Evolutionary conservation across 768 basidiomycete species (phyloP), one percentile per base, ranked within the genome.

Genomic region (Xerocomellus chrysenteron): DNA sequence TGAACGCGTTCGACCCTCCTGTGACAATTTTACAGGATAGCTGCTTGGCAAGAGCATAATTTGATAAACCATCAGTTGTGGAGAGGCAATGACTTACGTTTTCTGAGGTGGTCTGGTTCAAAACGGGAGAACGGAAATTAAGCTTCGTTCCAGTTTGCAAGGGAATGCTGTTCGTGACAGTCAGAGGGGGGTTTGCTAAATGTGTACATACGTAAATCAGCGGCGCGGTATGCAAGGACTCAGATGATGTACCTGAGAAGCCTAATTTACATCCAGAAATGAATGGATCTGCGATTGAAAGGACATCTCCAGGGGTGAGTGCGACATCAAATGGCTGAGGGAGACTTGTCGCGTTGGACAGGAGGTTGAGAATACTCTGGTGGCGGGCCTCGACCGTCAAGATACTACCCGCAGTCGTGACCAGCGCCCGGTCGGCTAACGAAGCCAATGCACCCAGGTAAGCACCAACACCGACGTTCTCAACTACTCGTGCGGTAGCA

Each of bases 361-460:
- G 63, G 58, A 91, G 64, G 75, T 93, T 92, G 50, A 92, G 79
- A 42, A 93, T 71, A 2, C 87, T 85, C 68, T 88, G 85, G 64
- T 94, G 92, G 46, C 92, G 86, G n/a, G 90, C 86, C 66, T 94
- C 92, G 46, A 90, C 78, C 30, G 90, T 86, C 70, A 89, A 64
- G 67, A 92, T 92, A 26, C 85, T 83, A 9, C 78, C 87, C 40
- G 88, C 90, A n/a, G 82, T 77, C 51, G 79, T 78, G 48, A 90
- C 73, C 54, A 91, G 64, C 26, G 77, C 72, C 14, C 86, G 84
- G 61, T 90, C 83, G 13, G 73, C 68, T 46, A 93, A 57, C 40
- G 89, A 78, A 52, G 80, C 76, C 8, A 87, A 83, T 51, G 82
- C 90, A 54, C 90, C 90, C 28, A 90, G 81, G 73, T 91, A 92